Conservation (phyloP, 352 stramenopile species). For the Pythium folliculosum region DNA sequence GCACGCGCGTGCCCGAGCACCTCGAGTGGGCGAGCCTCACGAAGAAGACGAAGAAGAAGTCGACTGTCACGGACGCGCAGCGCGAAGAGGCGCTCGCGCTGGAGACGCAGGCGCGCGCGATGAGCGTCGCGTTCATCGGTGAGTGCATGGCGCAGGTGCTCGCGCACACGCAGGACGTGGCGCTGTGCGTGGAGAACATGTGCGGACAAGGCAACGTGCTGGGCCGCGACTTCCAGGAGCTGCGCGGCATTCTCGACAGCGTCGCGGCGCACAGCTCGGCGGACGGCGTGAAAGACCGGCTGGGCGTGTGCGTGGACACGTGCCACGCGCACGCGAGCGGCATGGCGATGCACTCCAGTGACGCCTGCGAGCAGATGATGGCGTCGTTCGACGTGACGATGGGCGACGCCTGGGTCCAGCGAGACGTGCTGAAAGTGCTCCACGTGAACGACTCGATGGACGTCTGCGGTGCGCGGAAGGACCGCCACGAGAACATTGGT, state of each 20-base stretch:
- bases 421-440: constrained; percentile 40
- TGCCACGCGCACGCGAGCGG: constrained; percentile 48
- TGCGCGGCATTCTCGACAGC: constrained; percentile 36
- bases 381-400: constrained; percentile 31
- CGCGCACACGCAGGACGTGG: constrained; percentile 29
- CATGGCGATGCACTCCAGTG: constrained; percentile 23
- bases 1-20: constrained; percentile 25
- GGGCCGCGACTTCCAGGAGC: constrained; percentile 37
- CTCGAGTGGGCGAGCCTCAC: constrained; percentile 10
- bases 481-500: constrained; percentile 52
- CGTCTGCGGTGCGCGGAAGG: constrained; percentile 28
- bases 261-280: constrained; percentile 3
- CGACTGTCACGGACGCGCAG: constrained; percentile 2
- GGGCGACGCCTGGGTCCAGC: constrained; percentile 28
- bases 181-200: constrained; percentile 50
- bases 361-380: constrained; percentile 42
- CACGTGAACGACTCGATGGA: constrained; percentile 54
- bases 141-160: constrained; percentile 40
- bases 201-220: constrained; percentile 43
- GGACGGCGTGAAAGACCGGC: constrained; percentile 2
- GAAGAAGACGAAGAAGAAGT: constrained; percentile 18
- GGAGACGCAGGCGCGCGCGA: constrained; percentile 10
- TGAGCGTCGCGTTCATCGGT: constrained; percentile 35
- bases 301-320: constrained; percentile 50
- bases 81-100: constrained; percentile 14